A percentile compares a stretch with the other conserved stretches of the same genome.
These are phyloP conservation scores for Amoebophrya sp. DNA, from an alignment of 169 alveolate species.

Conservation along the genomic window DNA sequence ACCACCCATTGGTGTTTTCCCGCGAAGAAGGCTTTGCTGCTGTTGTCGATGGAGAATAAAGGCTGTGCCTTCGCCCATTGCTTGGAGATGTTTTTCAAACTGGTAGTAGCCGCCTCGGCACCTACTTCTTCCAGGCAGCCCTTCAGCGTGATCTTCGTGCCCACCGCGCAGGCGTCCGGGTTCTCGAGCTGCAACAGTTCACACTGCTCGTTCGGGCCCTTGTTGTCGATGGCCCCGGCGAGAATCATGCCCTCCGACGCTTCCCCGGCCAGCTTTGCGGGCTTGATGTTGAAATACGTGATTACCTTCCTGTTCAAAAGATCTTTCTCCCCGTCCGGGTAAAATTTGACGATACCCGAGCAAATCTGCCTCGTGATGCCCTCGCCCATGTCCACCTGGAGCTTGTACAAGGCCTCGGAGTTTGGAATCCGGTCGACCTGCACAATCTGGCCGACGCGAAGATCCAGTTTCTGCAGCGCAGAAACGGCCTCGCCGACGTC, in stretches of 20 bases:
- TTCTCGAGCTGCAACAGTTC: neutral
- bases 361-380: neutral
- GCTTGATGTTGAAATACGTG: neutral
- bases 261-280: neutral
- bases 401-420: neutral
- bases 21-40: neutral
- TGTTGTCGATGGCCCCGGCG: constrained; percentile 13
- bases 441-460: neutral
- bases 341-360: neutral
- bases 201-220: neutral
- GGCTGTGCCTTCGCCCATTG: neutral
- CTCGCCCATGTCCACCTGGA: neutral
- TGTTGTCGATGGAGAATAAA: neutral
- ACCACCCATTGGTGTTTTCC: neutral
- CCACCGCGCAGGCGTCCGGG: neutral
- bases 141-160: neutral
- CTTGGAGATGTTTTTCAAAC: neutral
- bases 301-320: neutral
- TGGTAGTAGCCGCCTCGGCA: neutral
- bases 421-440: neutral
- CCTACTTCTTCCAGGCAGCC: neutral
- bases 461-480: neutral
- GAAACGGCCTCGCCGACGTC: neutral
- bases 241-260: neutral
- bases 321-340: neutral